phyloP scores from a whole-genome alignment of 495 filamentous ascomycete species.

The Clohesyomyces aquaticus region DNA sequence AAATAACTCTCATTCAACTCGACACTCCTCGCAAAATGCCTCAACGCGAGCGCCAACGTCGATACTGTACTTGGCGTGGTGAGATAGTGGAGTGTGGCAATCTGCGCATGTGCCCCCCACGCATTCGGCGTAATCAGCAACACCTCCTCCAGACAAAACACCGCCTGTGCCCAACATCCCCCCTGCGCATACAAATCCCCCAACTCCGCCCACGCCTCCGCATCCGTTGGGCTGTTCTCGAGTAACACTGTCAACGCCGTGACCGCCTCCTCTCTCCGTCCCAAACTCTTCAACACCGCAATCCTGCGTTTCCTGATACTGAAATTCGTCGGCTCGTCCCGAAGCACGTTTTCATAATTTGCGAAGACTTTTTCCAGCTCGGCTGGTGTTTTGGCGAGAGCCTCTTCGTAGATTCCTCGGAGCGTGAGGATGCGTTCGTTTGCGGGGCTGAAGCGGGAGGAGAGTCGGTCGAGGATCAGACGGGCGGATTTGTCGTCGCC shows the following conservation, averaged over 20 bases:
- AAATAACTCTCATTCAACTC: conserved; percentile 93
- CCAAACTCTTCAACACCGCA: conserved; percentile 75
- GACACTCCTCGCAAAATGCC: conserved; percentile 84
- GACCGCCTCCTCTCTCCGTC: conserved; percentile 70
- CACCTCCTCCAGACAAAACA: conserved; percentile 89
- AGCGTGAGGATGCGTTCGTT: conserved; percentile 86
- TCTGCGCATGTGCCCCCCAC: conserved; percentile 91
- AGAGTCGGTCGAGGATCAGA: conserved; percentile 71
- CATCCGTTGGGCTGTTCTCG: conserved; percentile 83
- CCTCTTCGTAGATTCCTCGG: conserved; percentile 82
- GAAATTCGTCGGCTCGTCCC: conserved; percentile 77
- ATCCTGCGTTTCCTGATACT: conserved; percentile 83
- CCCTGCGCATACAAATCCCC: conserved; percentile 80
- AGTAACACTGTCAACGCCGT: conserved; percentile 72
- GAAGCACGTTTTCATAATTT: conserved; percentile 75
- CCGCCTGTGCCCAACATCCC: conserved; percentile 76
- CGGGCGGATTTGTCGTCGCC: conserved; percentile 79
- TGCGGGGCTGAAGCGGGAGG: conserved; percentile 73
- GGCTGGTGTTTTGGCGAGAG: conserved; percentile 65
- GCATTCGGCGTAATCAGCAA: conserved; percentile 86
- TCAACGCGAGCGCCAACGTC: conserved; percentile 69
- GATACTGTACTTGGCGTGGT: conserved; percentile 56
- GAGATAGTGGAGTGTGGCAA: conserved; percentile 82
- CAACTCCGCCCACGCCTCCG: conserved; percentile 92
- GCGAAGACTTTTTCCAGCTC: conserved; percentile 69